Evolutionary conservation across 176 grass and related monocot genomes (phyloP), one percentile per base, ranked within the genome.

Genomic region (Eleusine coracana): DNA sequence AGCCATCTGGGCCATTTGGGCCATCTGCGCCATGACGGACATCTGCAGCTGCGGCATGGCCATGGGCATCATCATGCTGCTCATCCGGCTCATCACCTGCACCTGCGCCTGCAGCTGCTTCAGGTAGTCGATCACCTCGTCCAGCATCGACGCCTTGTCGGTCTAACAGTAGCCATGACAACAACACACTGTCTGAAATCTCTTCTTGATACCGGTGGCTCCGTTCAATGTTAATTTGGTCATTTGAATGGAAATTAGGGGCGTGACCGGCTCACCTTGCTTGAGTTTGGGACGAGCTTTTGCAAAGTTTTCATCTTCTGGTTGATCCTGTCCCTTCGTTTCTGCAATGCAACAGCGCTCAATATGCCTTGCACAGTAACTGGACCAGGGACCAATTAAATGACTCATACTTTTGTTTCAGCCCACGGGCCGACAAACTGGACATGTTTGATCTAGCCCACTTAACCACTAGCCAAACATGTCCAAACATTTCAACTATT

Each of bases 111-210:
- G 96, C 55, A 99, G 83, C 77, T 96, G 93, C 90, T 96, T 99
- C 90, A 99, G 81, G 87, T 99, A 90, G 58, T 92, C 93, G 83
- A 99, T 96, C 87, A 81, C 96, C 93, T 99, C 96, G 68, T 94
- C 96, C 39, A 99, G 89, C 93, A 99, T 96, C 61, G 96, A 99
- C 69, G 96, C 96, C 76, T 99, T 99, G 89, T 96, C 96, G 7
- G 89, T 92, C 96, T 99, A 71, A 38, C 3, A 38, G 14, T 28
- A 29, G 44, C 44, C 31, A 71, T 12, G 8, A 12, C 23, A 42
- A 79, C 10, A 11, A 54, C 10, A 12, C 8, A 37, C 31, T 6
- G 31, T 23, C 56, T 3, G 75, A 25, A 39, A 18, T 29, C 7
- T 40, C 2, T 18, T 66, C 23, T 59, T 13, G 6, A 61, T 25